Evolutionary conservation across 2,329 filamentous ascomycete species (phyloP).

Genomic region (Dendryphion nanum): DNA sequence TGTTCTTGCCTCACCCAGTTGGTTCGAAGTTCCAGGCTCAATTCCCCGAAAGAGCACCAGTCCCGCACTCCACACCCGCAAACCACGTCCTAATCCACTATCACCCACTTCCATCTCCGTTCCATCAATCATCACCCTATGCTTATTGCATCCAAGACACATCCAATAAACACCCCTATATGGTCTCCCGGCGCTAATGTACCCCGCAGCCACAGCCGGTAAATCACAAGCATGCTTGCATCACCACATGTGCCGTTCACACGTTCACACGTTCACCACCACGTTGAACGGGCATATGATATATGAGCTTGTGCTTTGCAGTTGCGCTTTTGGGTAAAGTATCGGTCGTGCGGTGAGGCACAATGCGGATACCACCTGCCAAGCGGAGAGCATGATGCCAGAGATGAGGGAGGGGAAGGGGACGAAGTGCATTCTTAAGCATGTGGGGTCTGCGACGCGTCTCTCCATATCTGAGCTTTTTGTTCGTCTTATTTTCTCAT

Average conservation of each 20-base stretch:
- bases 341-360: neutral
- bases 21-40: neutral
- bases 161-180: neutral
- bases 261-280: neutral
- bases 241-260: neutral
- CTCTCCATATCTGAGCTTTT: neutral
- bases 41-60: neutral
- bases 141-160: neutral
- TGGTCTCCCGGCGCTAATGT: constrained; percentile 10
- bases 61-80: neutral
- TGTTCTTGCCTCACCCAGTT: too few species aligned
- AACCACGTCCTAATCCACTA: neutral
- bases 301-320: too few species aligned
- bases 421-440: constrained; percentile 9
- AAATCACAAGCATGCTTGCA: constrained; percentile 8
- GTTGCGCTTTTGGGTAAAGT: too few species aligned
- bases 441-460: constrained; percentile 2
- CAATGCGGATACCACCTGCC: constrained; percentile 9
- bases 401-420: too few species aligned
- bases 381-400: too few species aligned
- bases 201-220: constrained; percentile 20
- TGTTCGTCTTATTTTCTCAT: neutral
- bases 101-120: neutral
- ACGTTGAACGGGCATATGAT: too few species aligned
- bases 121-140: neutral